A percentile compares a stretch with the other conserved stretches of the same genome.
These are phyloP conservation scores for Mallotus japonicus DNA, from an alignment of 441 rosid species.

Conservation along the genomic window DNA sequence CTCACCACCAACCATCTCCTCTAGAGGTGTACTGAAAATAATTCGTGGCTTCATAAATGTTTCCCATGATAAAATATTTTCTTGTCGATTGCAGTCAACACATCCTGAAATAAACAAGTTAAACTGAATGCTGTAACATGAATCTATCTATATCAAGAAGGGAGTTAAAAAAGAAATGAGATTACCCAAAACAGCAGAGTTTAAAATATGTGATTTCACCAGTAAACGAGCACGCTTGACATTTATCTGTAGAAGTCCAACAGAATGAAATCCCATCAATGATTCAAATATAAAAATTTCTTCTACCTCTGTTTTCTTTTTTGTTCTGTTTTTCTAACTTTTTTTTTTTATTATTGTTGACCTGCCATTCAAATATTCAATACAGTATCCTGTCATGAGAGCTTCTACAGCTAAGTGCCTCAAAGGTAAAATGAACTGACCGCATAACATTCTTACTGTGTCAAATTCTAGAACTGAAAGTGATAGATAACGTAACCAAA, in stretches of 20 bases:
- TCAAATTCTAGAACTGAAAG: slow-evolving; percentile 69
- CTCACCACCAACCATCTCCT: slow-evolving; percentile 57
- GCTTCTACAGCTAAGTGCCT: slow-evolving; percentile 14
- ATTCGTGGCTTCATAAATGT: slow-evolving; percentile 74
- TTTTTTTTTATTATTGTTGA: background rate
- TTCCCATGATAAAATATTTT: slow-evolving; percentile 75
- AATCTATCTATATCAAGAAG: slow-evolving; percentile 6
- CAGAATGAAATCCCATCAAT: slow-evolving; percentile 15
- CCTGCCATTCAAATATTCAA: background rate
- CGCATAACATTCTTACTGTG: slow-evolving; percentile 42
- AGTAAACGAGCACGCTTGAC: slow-evolving; percentile 91
- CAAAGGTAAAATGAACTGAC: slow-evolving; percentile 17
- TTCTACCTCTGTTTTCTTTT: background rate
- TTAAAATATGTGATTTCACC: slow-evolving; percentile 63
- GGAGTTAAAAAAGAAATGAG: slow-evolving; percentile 8
- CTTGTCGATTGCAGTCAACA: slow-evolving; percentile 72
- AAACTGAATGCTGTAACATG: slow-evolving; percentile 7
- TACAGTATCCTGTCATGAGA: background rate
- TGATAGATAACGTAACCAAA: slow-evolving; percentile 90
- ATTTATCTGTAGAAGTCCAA: slow-evolving; percentile 56
- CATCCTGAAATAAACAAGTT: slow-evolving; percentile 46
- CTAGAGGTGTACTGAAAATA: slow-evolving; percentile 69
- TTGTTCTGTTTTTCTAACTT: background rate
- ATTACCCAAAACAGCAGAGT: slow-evolving; percentile 63
- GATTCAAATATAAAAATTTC: background rate